A percentile compares a stretch with the other conserved stretches of the same genome.
phyloP scores from a whole-genome alignment of 2,329 filamentous ascomycete species.

The Trichophyton benhamiae region DNA sequence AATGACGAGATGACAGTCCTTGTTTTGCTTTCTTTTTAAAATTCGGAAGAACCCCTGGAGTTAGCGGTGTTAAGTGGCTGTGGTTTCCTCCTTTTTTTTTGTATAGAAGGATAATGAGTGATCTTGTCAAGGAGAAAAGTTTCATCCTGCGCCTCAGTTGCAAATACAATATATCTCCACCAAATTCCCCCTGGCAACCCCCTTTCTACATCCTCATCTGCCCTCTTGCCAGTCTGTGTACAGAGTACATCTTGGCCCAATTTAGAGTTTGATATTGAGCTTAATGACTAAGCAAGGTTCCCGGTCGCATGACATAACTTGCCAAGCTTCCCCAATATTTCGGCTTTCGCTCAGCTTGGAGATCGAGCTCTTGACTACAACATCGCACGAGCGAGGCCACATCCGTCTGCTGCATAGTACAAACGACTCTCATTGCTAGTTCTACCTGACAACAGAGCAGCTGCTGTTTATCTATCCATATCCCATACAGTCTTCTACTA shows the following conservation, averaged over 20 bases:
- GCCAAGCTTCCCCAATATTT: neutral
- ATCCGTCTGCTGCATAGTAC: neutral
- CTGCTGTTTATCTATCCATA: neutral
- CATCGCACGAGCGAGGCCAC: neutral
- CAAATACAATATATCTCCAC: neutral
- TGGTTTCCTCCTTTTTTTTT: neutral
- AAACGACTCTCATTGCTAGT: neutral
- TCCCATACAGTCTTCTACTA: neutral
- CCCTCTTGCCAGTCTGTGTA: too few relatives aligned
- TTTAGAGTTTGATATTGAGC: neutral
- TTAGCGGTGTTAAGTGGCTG: neutral
- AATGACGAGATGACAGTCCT: conserved; percentile 1
- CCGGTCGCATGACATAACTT: neutral
- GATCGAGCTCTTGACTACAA: neutral
- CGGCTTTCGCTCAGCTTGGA: neutral
- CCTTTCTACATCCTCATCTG: neutral
- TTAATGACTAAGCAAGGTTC: neutral
- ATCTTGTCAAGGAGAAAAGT: neutral
- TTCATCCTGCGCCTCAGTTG: neutral
- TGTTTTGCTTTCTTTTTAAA: neutral
- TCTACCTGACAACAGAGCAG: neutral
- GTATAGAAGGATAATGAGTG: conserved; percentile 2
- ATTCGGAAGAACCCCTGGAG: neutral
- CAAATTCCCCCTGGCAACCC: neutral
- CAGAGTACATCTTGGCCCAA: neutral